Evolutionary conservation across 2,329 filamentous ascomycete species (phyloP), one percentile per base, ranked within the genome.

Genomic region (Cryphonectria naterciae): DNA sequence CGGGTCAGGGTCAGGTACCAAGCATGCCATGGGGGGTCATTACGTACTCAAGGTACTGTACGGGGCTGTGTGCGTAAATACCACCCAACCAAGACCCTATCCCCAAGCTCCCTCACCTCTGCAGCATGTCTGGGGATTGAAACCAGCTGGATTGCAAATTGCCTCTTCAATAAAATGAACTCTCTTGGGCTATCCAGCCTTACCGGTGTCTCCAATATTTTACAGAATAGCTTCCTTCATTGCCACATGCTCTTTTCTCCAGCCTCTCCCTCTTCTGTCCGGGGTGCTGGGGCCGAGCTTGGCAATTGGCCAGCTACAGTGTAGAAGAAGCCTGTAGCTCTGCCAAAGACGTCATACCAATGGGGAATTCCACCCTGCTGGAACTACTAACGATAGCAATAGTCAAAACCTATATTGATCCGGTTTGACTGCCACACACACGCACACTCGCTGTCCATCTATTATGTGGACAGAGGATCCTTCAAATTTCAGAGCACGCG

Each of bases 261-360:
- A 39, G 37, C 37, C 37, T 49, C 22, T 32, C 3, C 46, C 8
- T 22, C 22, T 19, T 49, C 22, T 19, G 58, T 1, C 32, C 32
- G 32, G 35, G 11, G 35, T 4, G 58, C 58, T 39, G 35, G 43
- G 32, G 35, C 63, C 22, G 22, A 32, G 41, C 25, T 28, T 52
- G 43, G 63, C 10, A 61, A 19, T 49, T 49, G 46, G 17, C 19
- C 46, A n/a, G 46, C 19, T 13, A 39, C 37, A 11, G 37, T 13
- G 17, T 13, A 32, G 7, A n/a, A n/a, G 35, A 61, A 61, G 15
- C 28, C 58, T 11, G 19, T 37, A 15, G 58, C 58, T 37, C 7
- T 37, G 17, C 32, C 58, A 61, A n/a, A 61, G 58, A 61, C 58
- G 58, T 61, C 58, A 61, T 61, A 19, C 22, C 58, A 61, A 32